Conservation (phyloP, 495 filamentous ascomycete species). For the Venustampulla echinocandica region DNA sequence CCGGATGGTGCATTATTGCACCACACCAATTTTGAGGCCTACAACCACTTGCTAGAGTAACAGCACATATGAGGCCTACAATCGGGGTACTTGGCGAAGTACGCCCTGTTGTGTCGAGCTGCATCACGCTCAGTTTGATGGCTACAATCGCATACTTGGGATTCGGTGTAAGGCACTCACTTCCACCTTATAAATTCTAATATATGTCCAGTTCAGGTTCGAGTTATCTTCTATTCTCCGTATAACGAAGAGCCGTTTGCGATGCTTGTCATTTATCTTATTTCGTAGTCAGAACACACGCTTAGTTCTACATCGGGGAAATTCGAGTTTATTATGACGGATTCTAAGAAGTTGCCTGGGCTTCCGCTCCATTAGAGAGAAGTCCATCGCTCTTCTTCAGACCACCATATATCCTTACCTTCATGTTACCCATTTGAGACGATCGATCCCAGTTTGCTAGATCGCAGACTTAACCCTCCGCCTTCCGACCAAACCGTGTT, state of each 20-base stretch:
- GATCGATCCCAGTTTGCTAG: slow-evolving; percentile 10
- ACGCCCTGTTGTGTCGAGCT: background rate
- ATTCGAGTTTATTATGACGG: background rate
- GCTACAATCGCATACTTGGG: too few relatives aligned
- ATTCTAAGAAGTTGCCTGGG: background rate
- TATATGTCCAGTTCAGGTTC: background rate
- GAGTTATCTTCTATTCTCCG: background rate
- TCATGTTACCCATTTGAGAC: slow-evolving; percentile 1
- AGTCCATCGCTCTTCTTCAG: background rate
- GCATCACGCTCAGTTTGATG: slow-evolving; percentile 7
- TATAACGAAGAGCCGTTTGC: background rate
- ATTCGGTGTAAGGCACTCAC: too few relatives aligned
- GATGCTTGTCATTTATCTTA: background rate
- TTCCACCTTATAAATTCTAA: background rate
- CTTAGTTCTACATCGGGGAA: too few relatives aligned
- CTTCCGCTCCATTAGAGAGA: slow-evolving; percentile 6
- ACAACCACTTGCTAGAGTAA: too few relatives aligned
- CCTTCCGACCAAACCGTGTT: background rate
- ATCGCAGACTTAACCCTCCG: slow-evolving; percentile 3
- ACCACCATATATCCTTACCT: background rate
- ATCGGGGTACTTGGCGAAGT: background rate
- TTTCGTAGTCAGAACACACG: background rate
- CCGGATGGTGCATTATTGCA: background rate
- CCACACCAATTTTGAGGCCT: slow-evolving; percentile 14
- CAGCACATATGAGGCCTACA: too few relatives aligned